Evolutionary conservation across 768 basidiomycete species (phyloP), one percentile per base, ranked within the genome.

Genomic region (Hypholoma fasciculare): DNA sequence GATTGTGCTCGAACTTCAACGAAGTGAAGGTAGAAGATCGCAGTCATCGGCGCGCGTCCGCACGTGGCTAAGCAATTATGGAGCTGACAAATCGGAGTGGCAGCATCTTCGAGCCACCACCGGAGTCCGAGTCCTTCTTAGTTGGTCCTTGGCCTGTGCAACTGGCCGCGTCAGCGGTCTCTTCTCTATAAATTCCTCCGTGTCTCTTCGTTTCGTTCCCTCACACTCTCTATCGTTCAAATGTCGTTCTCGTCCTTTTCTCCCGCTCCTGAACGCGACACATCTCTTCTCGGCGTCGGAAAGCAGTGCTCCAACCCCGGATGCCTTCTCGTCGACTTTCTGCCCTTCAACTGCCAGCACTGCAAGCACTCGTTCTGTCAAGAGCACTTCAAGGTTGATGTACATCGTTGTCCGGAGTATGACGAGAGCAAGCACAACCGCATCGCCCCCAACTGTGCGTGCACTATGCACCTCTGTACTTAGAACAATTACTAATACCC

Each of bases 291-390:
- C 58, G 72, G 76, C 40, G 70, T 94, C 62, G 90, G 90, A 7
- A 80, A 83, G 57, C 87, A 90, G 65, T 94, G 92, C 72, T 84
- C 87, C 13, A 78, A 83, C 51, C 68, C 81, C 0, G 72, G 82
- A 1, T 94, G 92, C 72, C 71, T 78, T 27, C 80, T 90, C 61
- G 81, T 93, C 67, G 92, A 94, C 76, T 94, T 93, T 63, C 76
- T 94, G 11, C 92, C 92, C 0, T 89, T 94, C 79, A 89, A 88
- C 72, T 95, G 92, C 70, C 87, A 90, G 50, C 90, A 92, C 65
- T 95, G 92, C 70, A 67, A 78, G 13, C 70, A 78, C 14, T 76
- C 79, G 0, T 94, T 86, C 74, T 95, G 93, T 64, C 84, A 85
- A 42, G 88, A 92, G 12, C 92, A 95, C 67, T 94, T 87, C 75